These are phyloP conservation scores for Neobulgaria alba DNA, from an alignment of 2,329 filamentous ascomycete species.

Conservation along the genomic window DNA sequence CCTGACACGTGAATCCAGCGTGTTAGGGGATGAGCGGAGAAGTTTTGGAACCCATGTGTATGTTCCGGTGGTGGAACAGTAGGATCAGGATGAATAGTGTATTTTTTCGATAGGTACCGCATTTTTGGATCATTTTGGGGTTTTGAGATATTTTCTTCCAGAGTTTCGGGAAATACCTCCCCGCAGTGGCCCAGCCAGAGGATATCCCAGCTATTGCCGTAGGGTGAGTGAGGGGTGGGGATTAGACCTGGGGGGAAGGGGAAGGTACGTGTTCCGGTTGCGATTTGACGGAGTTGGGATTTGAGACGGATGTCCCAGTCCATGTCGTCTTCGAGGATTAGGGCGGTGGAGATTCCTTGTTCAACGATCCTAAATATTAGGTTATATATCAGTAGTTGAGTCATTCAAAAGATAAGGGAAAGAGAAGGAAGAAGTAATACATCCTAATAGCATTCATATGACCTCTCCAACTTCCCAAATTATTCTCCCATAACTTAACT, in stretches of 20 bases:
- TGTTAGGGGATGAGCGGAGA: too few species aligned
- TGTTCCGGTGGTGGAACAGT: slow-evolving; percentile 12
- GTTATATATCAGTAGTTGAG: slow-evolving; percentile 37
- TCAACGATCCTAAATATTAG: slow-evolving; percentile 13
- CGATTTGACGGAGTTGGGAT: slow-evolving; percentile 10
- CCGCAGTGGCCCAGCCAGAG: slow-evolving; percentile 18
- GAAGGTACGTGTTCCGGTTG: slow-evolving; percentile 15
- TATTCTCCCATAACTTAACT: slow-evolving; percentile 12
- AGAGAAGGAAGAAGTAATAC: slow-evolving; percentile 33
- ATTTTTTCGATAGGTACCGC: background rate
- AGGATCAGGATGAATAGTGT: slow-evolving; percentile 10
- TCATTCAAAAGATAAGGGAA: slow-evolving; percentile 42
- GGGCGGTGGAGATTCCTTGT: slow-evolving; percentile 29
- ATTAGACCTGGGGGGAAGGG: slow-evolving; percentile 9
- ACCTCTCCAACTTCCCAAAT: slow-evolving; percentile 16
- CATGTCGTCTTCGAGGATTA: slow-evolving; percentile 38
- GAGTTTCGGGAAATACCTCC: slow-evolving; percentile 13
- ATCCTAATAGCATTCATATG: slow-evolving; percentile 17
- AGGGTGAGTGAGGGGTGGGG: slow-evolving; percentile 6
- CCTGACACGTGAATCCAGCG: slow-evolving; percentile 8
- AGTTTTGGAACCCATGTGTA: slow-evolving; percentile 15
- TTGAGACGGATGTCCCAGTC: slow-evolving; percentile 34
- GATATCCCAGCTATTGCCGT: slow-evolving; percentile 16
- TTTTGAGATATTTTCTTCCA: too few species aligned
- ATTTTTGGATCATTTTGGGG: background rate